A percentile compares a stretch with the other conserved stretches of the same genome.
Evolutionary conservation across 768 basidiomycete species (phyloP).

Genomic region (Podaxis sp.): DNA sequence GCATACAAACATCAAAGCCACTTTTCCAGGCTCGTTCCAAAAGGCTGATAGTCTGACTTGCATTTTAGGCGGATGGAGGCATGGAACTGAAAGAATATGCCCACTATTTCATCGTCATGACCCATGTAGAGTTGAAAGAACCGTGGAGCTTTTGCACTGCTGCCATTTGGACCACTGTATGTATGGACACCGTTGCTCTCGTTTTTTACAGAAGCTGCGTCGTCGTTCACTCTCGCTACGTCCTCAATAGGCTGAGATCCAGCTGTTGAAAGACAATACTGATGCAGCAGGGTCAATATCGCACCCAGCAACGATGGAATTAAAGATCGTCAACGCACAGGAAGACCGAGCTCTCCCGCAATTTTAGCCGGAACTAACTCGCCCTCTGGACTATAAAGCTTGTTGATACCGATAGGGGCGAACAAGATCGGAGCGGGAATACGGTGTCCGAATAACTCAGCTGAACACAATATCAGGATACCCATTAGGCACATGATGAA

Average conservation of each 20-base stretch:
- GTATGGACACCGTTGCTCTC: conserved; percentile 34
- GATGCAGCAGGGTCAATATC: conserved; percentile 13
- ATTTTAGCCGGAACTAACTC: conserved; percentile 43
- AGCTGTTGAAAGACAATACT: conserved; percentile 55
- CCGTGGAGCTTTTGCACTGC: conserved; percentile 37
- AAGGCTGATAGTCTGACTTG: conserved; percentile 40
- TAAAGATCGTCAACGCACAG: conserved; percentile 8
- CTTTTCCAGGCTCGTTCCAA: conserved; percentile 45
- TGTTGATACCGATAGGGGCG: conserved; percentile 59
- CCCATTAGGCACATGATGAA: background rate
- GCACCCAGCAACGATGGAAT: background rate
- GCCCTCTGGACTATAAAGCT: conserved; percentile 43
- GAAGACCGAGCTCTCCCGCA: conserved; percentile 44
- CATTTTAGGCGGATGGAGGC: background rate
- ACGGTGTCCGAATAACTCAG: conserved; percentile 44
- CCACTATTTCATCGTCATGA: conserved; percentile 49
- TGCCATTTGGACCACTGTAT: conserved; percentile 28
- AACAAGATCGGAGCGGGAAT: conserved; percentile 54
- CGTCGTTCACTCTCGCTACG: conserved; percentile 48
- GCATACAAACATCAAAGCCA: conserved; percentile 46
- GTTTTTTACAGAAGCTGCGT: conserved; percentile 34
- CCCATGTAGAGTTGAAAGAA: conserved; percentile 60
- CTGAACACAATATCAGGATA: conserved; percentile 18
- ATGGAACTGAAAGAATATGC: conserved; percentile 8
- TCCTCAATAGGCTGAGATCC: conserved; percentile 49